These are phyloP conservation scores for Corylus avellana DNA, from an alignment of 306 rosid species.

Conservation along the genomic window DNA sequence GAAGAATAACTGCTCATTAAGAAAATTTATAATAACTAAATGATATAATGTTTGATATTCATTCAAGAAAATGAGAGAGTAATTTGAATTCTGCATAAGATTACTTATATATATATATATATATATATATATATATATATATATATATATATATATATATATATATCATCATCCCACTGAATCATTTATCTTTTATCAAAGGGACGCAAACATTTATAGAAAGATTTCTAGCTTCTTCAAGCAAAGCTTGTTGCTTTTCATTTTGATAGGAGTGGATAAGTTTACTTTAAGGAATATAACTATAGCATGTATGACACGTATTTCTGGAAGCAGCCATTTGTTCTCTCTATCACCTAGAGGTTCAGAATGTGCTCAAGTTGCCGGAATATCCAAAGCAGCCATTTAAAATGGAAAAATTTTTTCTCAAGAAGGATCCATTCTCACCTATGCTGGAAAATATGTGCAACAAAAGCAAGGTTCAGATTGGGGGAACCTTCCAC, in stretches of 20 bases:
- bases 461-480: conserved; percentile 97
- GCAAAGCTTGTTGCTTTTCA: too few relatives aligned
- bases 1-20: background rate
- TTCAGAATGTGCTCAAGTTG: background rate
- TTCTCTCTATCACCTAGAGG: background rate
- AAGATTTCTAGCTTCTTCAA: too few relatives aligned
- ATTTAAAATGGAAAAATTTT: background rate
- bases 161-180: too few relatives aligned
- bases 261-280: background rate
- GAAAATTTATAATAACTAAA: background rate
- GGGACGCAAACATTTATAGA: too few relatives aligned
- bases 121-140: too few relatives aligned
- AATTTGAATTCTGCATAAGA: too few relatives aligned
- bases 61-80: background rate
- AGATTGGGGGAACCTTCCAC: conserved; percentile 98
- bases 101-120: too few relatives aligned
- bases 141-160: too few relatives aligned
- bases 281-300: background rate
- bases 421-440: conserved; percentile 25
- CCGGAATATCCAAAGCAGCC: background rate
- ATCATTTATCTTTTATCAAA: too few relatives aligned
- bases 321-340: background rate
- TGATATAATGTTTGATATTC: background rate
- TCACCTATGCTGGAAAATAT: conserved; percentile 94
- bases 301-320: background rate